phyloP scores from a whole-genome alignment of 495 filamentous ascomycete genomes.

The Platismatia glauca region DNA sequence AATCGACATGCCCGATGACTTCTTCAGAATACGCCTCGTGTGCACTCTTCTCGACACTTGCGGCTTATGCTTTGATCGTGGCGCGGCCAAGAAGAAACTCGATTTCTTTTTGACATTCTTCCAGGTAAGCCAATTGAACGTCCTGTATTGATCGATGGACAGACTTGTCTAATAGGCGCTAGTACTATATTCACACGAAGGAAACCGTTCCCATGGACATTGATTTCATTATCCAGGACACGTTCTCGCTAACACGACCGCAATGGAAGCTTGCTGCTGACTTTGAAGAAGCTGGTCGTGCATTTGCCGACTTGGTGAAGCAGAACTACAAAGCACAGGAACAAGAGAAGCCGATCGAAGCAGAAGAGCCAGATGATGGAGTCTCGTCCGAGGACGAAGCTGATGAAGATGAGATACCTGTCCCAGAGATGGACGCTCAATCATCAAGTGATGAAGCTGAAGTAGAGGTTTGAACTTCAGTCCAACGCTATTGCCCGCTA shows the following conservation, averaged over 20 bases:
- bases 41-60: constrained; percentile 89
- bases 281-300: constrained; percentile 70
- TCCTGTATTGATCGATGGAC: not conserved
- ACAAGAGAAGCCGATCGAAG: constrained; percentile 53
- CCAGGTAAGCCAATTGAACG: constrained; percentile 41
- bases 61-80: constrained; percentile 91
- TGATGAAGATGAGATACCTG: constrained; percentile 48
- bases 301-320: constrained; percentile 78
- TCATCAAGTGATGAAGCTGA: constrained; percentile 54
- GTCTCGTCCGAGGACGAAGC: constrained; percentile 54
- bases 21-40: constrained; percentile 85
- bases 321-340: constrained; percentile 79
- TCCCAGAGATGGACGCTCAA: constrained; percentile 47
- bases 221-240: constrained; percentile 94
- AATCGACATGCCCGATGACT: constrained; percentile 88
- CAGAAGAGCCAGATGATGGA: constrained; percentile 59
- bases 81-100: constrained; percentile 88
- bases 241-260: constrained; percentile 70
- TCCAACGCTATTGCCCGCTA: not conserved
- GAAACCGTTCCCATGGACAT: constrained; percentile 91
- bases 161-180: constrained; percentile 20
- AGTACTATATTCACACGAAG: constrained; percentile 96
- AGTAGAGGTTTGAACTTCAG: constrained; percentile 26
- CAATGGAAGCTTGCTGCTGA: constrained; percentile 82
- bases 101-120: constrained; percentile 98